Conservation (phyloP, 176 grass and related monocot genomes). For the Musa acuminata region DNA sequence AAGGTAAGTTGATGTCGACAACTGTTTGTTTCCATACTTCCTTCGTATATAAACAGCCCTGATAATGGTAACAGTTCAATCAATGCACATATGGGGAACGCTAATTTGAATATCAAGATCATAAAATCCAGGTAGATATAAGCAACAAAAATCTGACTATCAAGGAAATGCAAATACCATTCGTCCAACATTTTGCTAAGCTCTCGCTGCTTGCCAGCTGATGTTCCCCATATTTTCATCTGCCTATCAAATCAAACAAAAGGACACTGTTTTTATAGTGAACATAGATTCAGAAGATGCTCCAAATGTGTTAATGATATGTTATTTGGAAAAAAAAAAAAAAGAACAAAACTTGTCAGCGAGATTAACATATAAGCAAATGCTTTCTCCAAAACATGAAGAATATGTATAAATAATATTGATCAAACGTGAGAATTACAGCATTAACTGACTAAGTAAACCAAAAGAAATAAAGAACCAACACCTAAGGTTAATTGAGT, state of each 20-base stretch:
- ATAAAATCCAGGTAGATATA: slow-evolving; percentile 2
- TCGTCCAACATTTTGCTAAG: slow-evolving; percentile 97
- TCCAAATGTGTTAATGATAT: no score
- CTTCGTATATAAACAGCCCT: slow-evolving; percentile 82
- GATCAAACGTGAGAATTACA: background rate
- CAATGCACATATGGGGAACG: background rate
- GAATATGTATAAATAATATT: background rate
- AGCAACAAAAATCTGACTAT: slow-evolving; percentile 6
- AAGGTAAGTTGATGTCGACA: slow-evolving; percentile 71
- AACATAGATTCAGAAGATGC: slow-evolving; percentile 21
- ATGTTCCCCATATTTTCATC: slow-evolving; percentile 92
- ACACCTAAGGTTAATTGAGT: no score
- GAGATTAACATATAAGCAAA: background rate
- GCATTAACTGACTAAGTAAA: no score
- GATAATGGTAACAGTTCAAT: slow-evolving; percentile 13
- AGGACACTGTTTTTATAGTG: background rate
- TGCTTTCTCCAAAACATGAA: background rate
- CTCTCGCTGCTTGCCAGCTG: slow-evolving; percentile 65
- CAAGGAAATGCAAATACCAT: slow-evolving; percentile 48
- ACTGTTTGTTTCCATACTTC: slow-evolving; percentile 65
- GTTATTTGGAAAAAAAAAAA: no score
- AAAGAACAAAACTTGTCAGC: no score
- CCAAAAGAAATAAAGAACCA: no score
- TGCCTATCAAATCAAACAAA: slow-evolving; percentile 47
- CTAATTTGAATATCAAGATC: no score